Percentiles rank a stretch among this genome's conserved stretches.
Conservation (phyloP, 768 basidiomycete genomes). For the Paxillus ammoniavirescens region DNA sequence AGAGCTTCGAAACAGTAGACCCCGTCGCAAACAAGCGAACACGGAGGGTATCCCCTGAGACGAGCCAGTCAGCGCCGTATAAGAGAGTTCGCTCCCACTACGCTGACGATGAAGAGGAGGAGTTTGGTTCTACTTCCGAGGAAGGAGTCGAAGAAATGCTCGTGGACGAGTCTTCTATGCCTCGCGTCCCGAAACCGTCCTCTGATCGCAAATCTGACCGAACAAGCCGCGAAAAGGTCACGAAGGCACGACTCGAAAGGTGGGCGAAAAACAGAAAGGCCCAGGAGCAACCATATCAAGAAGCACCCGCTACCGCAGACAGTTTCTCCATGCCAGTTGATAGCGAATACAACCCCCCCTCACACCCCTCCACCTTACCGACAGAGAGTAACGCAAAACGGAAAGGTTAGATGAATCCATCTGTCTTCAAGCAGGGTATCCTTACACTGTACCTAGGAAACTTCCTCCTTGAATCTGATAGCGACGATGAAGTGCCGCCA, state of each 20-base stretch:
- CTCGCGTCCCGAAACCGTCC: constrained; percentile 17
- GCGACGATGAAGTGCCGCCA: constrained; percentile 20
- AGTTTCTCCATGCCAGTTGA: constrained; percentile 34
- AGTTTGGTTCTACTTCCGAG: constrained; percentile 33
- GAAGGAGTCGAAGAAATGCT: constrained; percentile 54
- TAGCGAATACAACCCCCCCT: constrained; percentile 14
- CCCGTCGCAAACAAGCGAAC: constrained; percentile 26
- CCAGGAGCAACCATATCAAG: constrained; percentile 31
- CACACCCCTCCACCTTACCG: constrained; percentile 18
- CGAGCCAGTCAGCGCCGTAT: constrained; percentile 8
- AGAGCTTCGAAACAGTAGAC: constrained; percentile 6
- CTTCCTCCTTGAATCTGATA: constrained; percentile 28
- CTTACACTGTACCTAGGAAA: constrained; percentile 10
- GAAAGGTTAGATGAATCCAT: constrained; percentile 39
- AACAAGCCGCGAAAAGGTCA: constrained; percentile 32
- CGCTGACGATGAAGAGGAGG: constrained; percentile 20
- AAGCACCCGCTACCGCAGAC: constrained; percentile 26
- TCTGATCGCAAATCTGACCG: constrained; percentile 18
- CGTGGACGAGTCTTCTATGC: constrained; percentile 31
- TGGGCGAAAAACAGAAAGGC: constrained; percentile 24
- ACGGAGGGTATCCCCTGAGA: constrained; percentile 25
- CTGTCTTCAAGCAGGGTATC: not conserved
- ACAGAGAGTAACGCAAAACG: constrained; percentile 40
- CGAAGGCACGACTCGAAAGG: constrained; percentile 24
- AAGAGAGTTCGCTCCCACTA: constrained; percentile 28